phyloP scores from a whole-genome alignment of 306 rosid genomes.

The Sophora flavescens region DNA sequence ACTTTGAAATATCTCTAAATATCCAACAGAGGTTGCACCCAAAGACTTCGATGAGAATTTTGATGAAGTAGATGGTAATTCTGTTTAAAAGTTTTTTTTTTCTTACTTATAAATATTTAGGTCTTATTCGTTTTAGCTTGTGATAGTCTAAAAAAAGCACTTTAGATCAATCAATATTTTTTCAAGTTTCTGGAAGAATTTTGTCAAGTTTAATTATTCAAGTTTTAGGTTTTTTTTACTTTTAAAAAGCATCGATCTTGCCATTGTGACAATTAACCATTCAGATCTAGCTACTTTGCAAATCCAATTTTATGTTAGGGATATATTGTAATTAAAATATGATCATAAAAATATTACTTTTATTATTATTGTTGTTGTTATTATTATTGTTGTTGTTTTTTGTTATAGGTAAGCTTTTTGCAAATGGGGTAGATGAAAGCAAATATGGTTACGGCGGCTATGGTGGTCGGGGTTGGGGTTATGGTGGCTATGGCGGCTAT shows the following conservation, averaged over 20 bases:
- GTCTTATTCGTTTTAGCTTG: not conserved
- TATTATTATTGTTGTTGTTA: not conserved
- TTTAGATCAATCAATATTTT: not conserved
- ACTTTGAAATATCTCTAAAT: no score
- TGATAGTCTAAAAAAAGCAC: not conserved
- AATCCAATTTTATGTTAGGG: no score
- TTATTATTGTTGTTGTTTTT: not conserved
- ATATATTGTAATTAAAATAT: no score
- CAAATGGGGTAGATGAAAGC: slow-evolving; percentile 11
- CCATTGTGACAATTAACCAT: no score
- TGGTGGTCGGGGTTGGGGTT: not conserved
- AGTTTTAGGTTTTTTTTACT: not conserved
- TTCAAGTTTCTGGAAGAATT: not conserved
- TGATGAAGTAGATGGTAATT: slow-evolving; percentile 26
- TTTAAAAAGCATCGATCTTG: no score
- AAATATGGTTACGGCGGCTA: not conserved
- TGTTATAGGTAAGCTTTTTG: not conserved
- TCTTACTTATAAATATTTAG: not conserved
- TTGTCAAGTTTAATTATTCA: not conserved
- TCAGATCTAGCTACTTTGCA: no score
- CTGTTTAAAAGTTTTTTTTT: no score
- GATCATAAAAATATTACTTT: no score
- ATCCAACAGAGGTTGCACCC: slow-evolving; percentile 16
- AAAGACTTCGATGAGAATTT: not conserved
- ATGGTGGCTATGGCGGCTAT: not conserved